Evolutionary conservation across 1,284 basidiomycete species (phyloP), one percentile per base, ranked within the genome.

Genomic region (Trametes hirsuta): DNA sequence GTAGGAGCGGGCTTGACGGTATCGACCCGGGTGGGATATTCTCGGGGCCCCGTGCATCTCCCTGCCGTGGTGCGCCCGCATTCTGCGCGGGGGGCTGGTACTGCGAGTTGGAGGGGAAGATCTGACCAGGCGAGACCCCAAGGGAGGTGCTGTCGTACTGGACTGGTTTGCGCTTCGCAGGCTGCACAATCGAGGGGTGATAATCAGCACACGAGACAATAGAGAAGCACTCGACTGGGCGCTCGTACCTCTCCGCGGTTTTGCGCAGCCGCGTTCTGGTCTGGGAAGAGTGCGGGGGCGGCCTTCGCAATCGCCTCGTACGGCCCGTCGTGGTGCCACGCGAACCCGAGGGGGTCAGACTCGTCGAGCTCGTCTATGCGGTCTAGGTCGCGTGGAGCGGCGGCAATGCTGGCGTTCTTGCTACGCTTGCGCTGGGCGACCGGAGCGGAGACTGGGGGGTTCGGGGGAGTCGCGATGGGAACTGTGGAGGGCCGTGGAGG

Each of bases 331-430:
- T 90, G 86, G 69, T 91, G 89, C 63, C 87, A 75, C 14, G 77
- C 72, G 15, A 79, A 62, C 3, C 88, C 88, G 55, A 85, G 77
- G 3, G 88, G 87, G 69, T 84, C 87, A 12, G 83, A 83, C 69
- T 90, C 87, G 68, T 92, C 90, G 41, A 91, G 72, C 71, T 90
- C 87, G 67, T 91, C 89, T 61, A 91, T 87, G 30, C 80, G 79
- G 73, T 91, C 90, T 49, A 91, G 77, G 55, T 83, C 79, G 41
- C 66, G 66, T 67, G 76, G 59, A 62, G 72, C 66, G 6, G 73
- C 63, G 4, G 65, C 41, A 4, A 69, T 55, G 44, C 67, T 69
- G 6, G 65, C 64, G 42, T 70, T 71, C 61, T 68, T 67, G 54
- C 68, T 69, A 25, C 65, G 60, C 24, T 62, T 64, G 53, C 67